Evolutionary conservation across 2,329 filamentous ascomycete species (phyloP), one percentile per base, ranked within the genome.

Genomic region (Paecilomyces variotii): DNA sequence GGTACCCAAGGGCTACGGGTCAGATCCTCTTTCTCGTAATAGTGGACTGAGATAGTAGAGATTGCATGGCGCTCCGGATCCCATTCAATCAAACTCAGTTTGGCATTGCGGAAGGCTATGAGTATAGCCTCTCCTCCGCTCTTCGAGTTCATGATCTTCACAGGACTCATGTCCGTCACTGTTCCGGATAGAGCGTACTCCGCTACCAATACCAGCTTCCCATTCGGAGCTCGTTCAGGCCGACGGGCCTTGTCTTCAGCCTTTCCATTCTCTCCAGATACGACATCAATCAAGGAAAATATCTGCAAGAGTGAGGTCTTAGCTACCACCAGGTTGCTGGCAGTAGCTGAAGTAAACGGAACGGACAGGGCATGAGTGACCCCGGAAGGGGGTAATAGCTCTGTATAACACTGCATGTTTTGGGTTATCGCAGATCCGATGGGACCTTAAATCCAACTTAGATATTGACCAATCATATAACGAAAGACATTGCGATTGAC

Each of bases 371-470:
- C 90, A 78, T 96, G 89, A 69, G 91, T 92, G 77, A 97, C 91
- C 73, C 92, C 92, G 73, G 92, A 95, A 57, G 94, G 92, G 79
- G 93, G 89, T 74, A 91, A 87, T 74, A 99, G 82, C 82, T 99
- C 94, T 71, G 91, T 92, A 79, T 97, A 97, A 82, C 91, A 96
- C 84, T 97, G 93, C 93, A 97, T 97, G 60, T 60, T 57, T 45
- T 45, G 35, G 19, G 39, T 45, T 19, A 45, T 45, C 19, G 39
- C 39, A 54, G 53, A 54, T 11, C 5, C 1, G 9, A 52, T 28
- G 4, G 24, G 50, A 26, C 50, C 10, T 12, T 14, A 34, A 26
- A 32, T 24, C 53, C 28, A 28, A 30, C 51, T 35, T 55, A 9
- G 25, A 11, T 9, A 54, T 35, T 30, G 14, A 12, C 26, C 28